Evolutionary conservation across 2,329 filamentous ascomycete genomes (phyloP).

Genomic region (Biscogniauxia sp.): DNA sequence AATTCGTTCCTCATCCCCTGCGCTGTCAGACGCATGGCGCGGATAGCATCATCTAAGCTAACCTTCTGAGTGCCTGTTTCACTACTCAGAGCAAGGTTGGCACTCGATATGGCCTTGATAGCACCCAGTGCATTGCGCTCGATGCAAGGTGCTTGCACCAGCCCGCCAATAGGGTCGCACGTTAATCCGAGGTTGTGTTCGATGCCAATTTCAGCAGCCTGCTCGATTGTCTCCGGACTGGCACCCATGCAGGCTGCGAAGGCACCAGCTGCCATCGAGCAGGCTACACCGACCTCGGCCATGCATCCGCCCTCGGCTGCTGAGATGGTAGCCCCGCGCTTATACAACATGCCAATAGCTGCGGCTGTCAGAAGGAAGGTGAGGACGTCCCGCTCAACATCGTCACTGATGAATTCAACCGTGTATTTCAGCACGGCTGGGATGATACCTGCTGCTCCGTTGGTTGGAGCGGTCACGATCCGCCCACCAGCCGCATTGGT

Average conservation of each 20-base stretch:
- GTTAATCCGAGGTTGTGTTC: conserved; percentile 51
- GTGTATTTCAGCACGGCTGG: conserved; percentile 50
- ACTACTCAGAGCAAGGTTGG: conserved; percentile 47
- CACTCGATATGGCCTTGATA: conserved; percentile 50
- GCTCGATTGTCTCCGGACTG: conserved; percentile 48
- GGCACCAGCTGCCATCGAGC: conserved; percentile 50
- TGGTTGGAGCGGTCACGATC: conserved; percentile 51
- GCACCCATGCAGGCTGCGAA: conserved; percentile 52
- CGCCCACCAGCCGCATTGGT: conserved; percentile 51
- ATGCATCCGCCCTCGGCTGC: conserved; percentile 52
- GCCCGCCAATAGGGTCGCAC: conserved; percentile 49
- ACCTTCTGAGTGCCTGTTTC: conserved; percentile 45
- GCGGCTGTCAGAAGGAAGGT: conserved; percentile 49
- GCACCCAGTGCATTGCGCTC: conserved; percentile 50
- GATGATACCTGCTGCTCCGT: conserved; percentile 51
- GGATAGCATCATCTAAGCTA: conserved; percentile 48
- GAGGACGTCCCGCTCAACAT: conserved; percentile 46
- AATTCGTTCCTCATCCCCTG: conserved; percentile 53
- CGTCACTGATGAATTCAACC: conserved; percentile 49
- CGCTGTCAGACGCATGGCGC: conserved; percentile 49
- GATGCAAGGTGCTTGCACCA: conserved; percentile 51
- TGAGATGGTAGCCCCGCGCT: conserved; percentile 51
- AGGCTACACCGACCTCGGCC: conserved; percentile 53
- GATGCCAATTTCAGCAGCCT: conserved; percentile 52
- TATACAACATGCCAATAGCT: conserved; percentile 53